Evolutionary conservation across 2,329 filamentous ascomycete species (phyloP), one percentile per base, ranked within the genome.

Genomic region (Paraconiothyrium brasiliense): DNA sequence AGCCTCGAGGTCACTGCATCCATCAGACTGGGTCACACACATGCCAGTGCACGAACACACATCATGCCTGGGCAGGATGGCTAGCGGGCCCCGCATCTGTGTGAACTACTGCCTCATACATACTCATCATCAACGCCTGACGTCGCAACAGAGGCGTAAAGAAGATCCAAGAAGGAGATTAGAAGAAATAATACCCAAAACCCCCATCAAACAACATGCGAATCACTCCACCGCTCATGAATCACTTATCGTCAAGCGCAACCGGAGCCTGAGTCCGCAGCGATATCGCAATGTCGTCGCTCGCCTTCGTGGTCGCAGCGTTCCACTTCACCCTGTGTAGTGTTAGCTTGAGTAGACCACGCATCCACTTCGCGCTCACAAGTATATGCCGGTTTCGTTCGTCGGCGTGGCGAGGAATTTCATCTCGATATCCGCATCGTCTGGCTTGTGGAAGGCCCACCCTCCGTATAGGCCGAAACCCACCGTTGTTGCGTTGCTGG

Each of bases 391-490:
- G 3, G 59, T 64, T 46, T 67, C 65, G 13, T 66, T 66, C 16
- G 63, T 63, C 3, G 60, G 60, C 4, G 55, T 58, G 16, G 67
- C 67, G 41, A 64, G 49, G 56, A 69, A 69, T n/a, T 65, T 66
- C 67, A 69, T 69, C 35, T 66, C 50, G 14, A 69, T 59, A 11
- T 54, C 41, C 4, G 60, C 56, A 11, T 55, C 55, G 1, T 59
- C 57, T 35, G 68, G 64, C 47, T 67, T 67, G 62, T 78, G 76
- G 57, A 73, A 77, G 13, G 74, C 76, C 62, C 66, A 66, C 37
- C 66, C 64, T 30, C 48, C 39, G 30, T 59, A 78, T 48, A 75
- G 67, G 7, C 66, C 58, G 57, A 80, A 78, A 11, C 63, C 63
- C 9, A 57, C 52, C 2, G 56, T 24, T 4, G 51, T 59, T 1